Evolutionary conservation across 805 yeast genomes (phyloP), one percentile per base, ranked within the genome.

Genomic region (Kurtzmaniella cleridarum): DNA sequence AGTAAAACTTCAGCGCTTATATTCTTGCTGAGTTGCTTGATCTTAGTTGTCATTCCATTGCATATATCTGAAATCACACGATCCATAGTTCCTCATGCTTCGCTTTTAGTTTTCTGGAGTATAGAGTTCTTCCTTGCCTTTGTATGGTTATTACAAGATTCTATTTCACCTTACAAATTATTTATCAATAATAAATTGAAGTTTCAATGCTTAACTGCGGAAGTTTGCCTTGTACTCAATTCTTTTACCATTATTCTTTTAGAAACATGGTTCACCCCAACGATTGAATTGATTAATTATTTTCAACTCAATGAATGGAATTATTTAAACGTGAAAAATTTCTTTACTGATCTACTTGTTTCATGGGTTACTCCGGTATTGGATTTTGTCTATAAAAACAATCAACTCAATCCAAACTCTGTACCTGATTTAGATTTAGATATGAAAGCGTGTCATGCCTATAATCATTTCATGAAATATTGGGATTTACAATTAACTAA

Each of bases 61-160:
- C 74, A 73, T 31, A 39, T 59, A 7, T 41, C 72, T 13, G 82
- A 78, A 44, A 59, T 65, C 7, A 59, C 68, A 33, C 59, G 66
- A 34, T 56, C 62, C 1, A 48, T 64, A 0, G 52, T 63, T 2
- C 70, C 71, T 11, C 51, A 56, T 23, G 71, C 67, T 2, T 56
- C 71, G 0, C 44, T 69, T 17, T 48, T 71, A 8, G 43, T 67
- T 14, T 73, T 56, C 45, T 74, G 78, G 78, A 16, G 16, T 10
- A 11, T 26, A 8, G 16, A 27, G 13, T 12, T 27, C 7, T 8
- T 34, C 3, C 42, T 7, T 3, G 47, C 7, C 17, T 45, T 12
- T 32, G 34, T 24, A n/a, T 45, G n/a, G 48, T 45, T 12, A 26
- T 51, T 10, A 27, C 55, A 50, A 41, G 63, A 57, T 34, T 14